phyloP scores from a whole-genome alignment of 257 asterid species.

The Solanum lignicaule region DNA sequence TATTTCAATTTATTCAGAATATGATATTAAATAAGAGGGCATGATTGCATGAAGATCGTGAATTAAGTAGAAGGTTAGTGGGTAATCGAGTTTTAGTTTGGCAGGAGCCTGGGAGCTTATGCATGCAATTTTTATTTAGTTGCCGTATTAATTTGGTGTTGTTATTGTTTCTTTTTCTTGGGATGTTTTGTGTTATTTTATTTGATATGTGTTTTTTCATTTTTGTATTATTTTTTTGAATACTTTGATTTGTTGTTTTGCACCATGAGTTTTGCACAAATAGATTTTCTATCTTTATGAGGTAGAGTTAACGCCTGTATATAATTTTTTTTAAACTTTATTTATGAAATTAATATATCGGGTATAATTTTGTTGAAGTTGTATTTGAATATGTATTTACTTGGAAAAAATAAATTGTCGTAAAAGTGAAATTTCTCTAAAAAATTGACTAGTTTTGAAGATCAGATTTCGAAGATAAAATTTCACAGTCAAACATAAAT shows the following conservation, averaged over 20 bases:
- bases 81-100: neutral
- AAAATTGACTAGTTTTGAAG: neutral
- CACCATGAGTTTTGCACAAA: no score
- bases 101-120: neutral
- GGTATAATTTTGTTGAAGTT: neutral
- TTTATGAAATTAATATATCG: no score
- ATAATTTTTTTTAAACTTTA: neutral
- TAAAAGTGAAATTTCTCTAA: neutral
- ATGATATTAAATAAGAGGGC: no score
- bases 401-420: neutral
- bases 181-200: neutral
- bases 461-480: neutral
- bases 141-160: neutral
- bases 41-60: neutral
- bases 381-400: neutral
- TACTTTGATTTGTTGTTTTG: neutral
- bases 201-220: neutral
- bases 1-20: neutral
- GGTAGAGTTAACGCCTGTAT: accelerated
- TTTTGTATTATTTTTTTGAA: neutral
- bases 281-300: neutral
- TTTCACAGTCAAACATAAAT: neutral
- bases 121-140: neutral
- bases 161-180: neutral
- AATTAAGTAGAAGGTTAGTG: neutral